phyloP scores from a whole-genome alignment of 768 basidiomycete genomes.

The Tylopilus balloui region DNA sequence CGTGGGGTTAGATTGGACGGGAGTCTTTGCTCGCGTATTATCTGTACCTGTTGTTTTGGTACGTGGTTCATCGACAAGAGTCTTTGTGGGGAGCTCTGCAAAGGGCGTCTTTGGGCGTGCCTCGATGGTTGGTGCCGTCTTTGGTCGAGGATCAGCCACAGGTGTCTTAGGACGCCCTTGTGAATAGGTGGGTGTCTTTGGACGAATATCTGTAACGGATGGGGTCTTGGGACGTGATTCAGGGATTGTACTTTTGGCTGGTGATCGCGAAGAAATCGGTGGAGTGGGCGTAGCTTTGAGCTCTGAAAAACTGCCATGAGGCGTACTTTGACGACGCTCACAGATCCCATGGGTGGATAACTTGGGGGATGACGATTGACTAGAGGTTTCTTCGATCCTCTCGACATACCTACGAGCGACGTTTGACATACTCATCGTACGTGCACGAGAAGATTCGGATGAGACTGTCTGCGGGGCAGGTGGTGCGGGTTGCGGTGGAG shows the following conservation, averaged over 20 bases:
- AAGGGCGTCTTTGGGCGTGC: slow-evolving; percentile 19
- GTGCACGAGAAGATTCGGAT: slow-evolving; percentile 21
- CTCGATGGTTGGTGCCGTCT: slow-evolving; percentile 12
- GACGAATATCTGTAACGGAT: slow-evolving; percentile 14
- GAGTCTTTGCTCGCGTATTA: slow-evolving; percentile 14
- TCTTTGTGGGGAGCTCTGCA: slow-evolving; percentile 10
- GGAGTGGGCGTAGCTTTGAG: slow-evolving; percentile 16
- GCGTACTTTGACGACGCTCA: slow-evolving; percentile 51
- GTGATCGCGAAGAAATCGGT: slow-evolving; percentile 8
- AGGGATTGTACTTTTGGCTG: slow-evolving; percentile 8
- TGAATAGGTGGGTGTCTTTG: slow-evolving; percentile 15
- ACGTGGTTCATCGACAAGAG: slow-evolving; percentile 17
- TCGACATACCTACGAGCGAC: slow-evolving; percentile 34
- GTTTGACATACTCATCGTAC: slow-evolving; percentile 35
- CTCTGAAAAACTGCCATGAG: slow-evolving; percentile 24
- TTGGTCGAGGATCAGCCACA: slow-evolving; percentile 11
- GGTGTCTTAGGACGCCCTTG: slow-evolving; percentile 25
- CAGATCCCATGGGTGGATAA: slow-evolving; percentile 29
- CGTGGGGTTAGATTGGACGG: slow-evolving; percentile 15
- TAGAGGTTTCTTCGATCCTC: slow-evolving; percentile 36
- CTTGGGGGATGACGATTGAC: slow-evolving; percentile 30
- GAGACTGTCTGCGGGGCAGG: slow-evolving; percentile 4
- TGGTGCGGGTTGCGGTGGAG: not conserved
- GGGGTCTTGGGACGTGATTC: slow-evolving; percentile 24
- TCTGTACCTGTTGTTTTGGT: slow-evolving; percentile 20